Conservation (phyloP, 768 basidiomycete species). For the Pholiota molesta region DNA sequence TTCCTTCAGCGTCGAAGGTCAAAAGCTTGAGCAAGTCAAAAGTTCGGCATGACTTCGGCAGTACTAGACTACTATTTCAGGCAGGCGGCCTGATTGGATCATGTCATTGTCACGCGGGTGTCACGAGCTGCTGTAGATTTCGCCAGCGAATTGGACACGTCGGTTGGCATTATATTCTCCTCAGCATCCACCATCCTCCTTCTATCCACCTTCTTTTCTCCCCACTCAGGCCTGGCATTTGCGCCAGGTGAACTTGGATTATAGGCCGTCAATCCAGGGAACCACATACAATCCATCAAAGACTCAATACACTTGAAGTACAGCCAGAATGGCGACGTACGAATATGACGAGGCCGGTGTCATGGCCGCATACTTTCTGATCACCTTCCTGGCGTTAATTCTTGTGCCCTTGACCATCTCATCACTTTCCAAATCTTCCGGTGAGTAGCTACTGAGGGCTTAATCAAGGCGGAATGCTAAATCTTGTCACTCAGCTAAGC, state of each 20-base stretch:
- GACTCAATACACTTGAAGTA: conserved; percentile 4
- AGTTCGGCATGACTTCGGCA: not conserved
- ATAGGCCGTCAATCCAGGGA: not conserved
- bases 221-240: not conserved
- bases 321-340: conserved; percentile 70
- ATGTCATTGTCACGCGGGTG: conserved; percentile 6
- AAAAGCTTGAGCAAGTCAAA: not conserved
- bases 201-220: conserved; percentile 1
- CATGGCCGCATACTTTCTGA: conserved; percentile 89
- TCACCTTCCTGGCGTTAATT: conserved; percentile 85
- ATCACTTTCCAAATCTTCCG: conserved; percentile 42
- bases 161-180: conserved; percentile 8
- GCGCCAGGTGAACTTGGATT: conserved; percentile 3
- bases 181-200: conserved; percentile 4
- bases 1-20: no score
- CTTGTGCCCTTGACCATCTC: conserved; percentile 79
- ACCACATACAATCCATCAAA: conserved; percentile 7
- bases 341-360: conserved; percentile 85
- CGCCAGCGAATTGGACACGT: conserved; percentile 14
- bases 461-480: not conserved
- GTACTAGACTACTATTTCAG: not conserved
- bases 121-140: conserved; percentile 15
- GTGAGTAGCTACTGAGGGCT: conserved; percentile 37
- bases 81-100: conserved; percentile 1
- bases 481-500: conserved; percentile 23